Percentiles rank a stretch among this genome's conserved stretches.
phyloP scores from a whole-genome alignment of 1,284 basidiomycete genomes.

The Ceratorhiza oryzae-sativae region DNA sequence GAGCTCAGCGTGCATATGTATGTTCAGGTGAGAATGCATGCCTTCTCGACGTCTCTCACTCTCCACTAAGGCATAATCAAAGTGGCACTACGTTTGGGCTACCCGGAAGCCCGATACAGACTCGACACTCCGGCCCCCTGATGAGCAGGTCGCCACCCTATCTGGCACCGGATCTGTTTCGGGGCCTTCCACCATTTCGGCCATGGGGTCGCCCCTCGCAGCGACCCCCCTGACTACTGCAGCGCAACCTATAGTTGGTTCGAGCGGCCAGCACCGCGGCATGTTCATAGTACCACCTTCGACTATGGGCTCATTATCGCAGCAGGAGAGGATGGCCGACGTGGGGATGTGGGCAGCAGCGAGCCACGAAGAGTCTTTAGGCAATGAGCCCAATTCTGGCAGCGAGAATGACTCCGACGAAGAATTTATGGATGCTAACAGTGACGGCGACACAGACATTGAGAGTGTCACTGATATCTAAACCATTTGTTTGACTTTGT shows the following conservation, averaged over 20 bases:
- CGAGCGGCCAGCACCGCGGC: background rate
- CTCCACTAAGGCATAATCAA: background rate
- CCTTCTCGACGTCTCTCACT: background rate
- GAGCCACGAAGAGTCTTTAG: background rate
- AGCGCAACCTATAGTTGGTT: background rate
- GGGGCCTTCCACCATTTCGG: background rate
- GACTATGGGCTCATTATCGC: background rate
- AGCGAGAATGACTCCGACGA: conserved; percentile 22
- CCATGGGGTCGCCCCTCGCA: conserved; percentile 4
- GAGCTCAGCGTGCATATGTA: conserved; percentile 26
- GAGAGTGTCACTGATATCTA: conserved; percentile 19
- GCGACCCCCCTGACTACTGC: background rate
- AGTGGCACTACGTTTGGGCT: conserved; percentile 42
- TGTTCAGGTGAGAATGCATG: conserved; percentile 10
- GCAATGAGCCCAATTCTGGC: background rate
- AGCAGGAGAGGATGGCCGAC: conserved; percentile 13
- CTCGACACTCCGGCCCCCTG: background rate
- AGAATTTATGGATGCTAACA: conserved; percentile 18
- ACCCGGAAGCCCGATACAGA: conserved; percentile 22
- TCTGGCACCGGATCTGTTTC: background rate
- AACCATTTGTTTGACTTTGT: background rate
- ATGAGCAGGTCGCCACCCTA: background rate
- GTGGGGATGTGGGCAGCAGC: conserved; percentile 23
- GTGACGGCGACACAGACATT: conserved; percentile 31
- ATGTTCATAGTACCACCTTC: conserved; percentile 4